These are phyloP conservation scores for Vitis riparia DNA, from an alignment of 164 flowering plant species.

Conservation along the genomic window DNA sequence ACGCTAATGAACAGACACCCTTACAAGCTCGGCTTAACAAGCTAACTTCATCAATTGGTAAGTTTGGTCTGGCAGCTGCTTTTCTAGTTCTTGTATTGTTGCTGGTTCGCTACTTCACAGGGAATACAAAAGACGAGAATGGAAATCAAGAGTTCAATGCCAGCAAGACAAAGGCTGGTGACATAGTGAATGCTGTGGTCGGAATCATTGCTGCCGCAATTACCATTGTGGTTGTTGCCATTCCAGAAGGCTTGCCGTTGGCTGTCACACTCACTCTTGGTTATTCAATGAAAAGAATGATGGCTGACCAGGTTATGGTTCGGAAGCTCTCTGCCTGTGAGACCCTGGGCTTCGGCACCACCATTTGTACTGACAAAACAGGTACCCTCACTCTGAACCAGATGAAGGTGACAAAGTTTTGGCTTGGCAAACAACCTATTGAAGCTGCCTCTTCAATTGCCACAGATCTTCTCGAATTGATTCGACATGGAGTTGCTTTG, in stretches of 20 bases:
- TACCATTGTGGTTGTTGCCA: conserved; percentile 27
- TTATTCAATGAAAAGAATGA: conserved; percentile 44
- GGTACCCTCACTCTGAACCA: conserved; percentile 55
- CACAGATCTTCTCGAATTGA: conserved; percentile 24
- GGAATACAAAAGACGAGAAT: conserved; percentile 32
- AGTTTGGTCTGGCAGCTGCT: conserved; percentile 52
- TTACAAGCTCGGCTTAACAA: conserved; percentile 56
- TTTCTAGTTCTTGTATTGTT: conserved; percentile 35
- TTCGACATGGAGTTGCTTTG: conserved; percentile 48
- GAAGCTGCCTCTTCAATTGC: conserved; percentile 18
- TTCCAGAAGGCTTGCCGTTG: conserved; percentile 37
- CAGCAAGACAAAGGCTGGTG: conserved; percentile 33
- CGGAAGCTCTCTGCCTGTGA: conserved; percentile 36
- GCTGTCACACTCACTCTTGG: conserved; percentile 35
- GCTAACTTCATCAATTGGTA: conserved; percentile 55
- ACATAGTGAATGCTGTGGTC: conserved; percentile 30
- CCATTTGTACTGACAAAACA: conserved; percentile 40
- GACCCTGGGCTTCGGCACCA: conserved; percentile 33
- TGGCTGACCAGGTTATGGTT: conserved; percentile 35
- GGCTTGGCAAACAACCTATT: conserved; percentile 36
- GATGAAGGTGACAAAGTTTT: conserved; percentile 62
- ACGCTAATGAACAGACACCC: conserved; percentile 51
- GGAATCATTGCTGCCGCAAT: conserved; percentile 30
- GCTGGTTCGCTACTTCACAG: conserved; percentile 34
- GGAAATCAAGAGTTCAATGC: conserved; percentile 46